These are phyloP conservation scores for Mycena alexandri DNA, from an alignment of 768 basidiomycete genomes.

Conservation along the genomic window DNA sequence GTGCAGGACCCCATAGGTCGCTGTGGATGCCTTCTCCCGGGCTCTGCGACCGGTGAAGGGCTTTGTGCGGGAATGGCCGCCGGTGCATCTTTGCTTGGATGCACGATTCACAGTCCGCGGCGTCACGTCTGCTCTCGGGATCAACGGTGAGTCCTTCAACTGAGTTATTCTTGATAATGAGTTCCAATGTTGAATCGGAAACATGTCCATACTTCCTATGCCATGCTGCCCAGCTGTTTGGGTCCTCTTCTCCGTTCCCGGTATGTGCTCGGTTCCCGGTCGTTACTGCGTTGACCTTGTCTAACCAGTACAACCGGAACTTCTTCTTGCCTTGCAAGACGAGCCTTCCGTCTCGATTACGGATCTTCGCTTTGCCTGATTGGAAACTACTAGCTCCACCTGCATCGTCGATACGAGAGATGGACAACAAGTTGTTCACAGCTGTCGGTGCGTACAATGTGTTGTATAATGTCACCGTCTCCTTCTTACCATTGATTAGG, in stretches of 20 bases:
- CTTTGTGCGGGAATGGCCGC: background rate
- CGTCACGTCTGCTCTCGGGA: background rate
- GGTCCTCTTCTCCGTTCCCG: background rate
- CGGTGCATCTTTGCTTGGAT: background rate
- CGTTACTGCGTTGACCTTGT: background rate
- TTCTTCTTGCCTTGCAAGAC: slow-evolving; percentile 22
- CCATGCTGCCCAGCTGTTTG: slow-evolving; percentile 26
- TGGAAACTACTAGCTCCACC: too few species aligned
- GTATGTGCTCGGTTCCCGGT: slow-evolving; percentile 13
- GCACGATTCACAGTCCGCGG: background rate
- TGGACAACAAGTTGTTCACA: too few species aligned
- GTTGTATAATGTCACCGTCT: too few species aligned
- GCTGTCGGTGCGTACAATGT: too few species aligned
- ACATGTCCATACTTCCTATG: slow-evolving; percentile 20
- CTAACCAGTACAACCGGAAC: slow-evolving; percentile 25
- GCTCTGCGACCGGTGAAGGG: background rate
- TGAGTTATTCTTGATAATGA: background rate
- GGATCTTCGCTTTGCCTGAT: slow-evolving; percentile 7
- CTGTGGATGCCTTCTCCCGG: too few species aligned
- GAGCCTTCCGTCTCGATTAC: background rate
- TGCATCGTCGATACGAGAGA: too few species aligned
- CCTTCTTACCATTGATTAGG: too few species aligned
- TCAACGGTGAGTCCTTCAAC: slow-evolving; percentile 27
- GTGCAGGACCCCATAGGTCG: too few species aligned
- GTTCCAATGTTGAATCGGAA: slow-evolving; percentile 11